A percentile compares a stretch with the other conserved stretches of the same genome.
These are phyloP conservation scores for Zasmidium cellare DNA, from an alignment of 2,329 filamentous ascomycete genomes.

Conservation along the genomic window DNA sequence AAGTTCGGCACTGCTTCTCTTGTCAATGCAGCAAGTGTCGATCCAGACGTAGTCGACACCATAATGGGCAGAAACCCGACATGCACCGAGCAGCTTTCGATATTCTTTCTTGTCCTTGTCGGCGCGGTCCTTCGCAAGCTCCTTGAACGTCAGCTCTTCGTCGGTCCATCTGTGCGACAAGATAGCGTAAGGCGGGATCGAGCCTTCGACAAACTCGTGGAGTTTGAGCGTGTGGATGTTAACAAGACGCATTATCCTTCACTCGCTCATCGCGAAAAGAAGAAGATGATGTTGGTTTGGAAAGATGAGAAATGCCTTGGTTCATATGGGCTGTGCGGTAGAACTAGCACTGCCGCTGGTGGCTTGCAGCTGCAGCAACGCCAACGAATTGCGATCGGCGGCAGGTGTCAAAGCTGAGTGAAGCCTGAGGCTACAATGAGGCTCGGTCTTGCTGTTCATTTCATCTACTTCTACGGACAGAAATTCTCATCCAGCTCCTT, in stretches of 20 bases:
- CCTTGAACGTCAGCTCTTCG: constrained; percentile 12
- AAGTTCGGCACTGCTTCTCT: constrained; percentile 37
- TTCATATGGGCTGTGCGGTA: too few species aligned
- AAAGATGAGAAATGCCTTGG: too few species aligned
- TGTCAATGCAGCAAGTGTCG: constrained; percentile 44
- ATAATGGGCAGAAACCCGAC: constrained; percentile 24
- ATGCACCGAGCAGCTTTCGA: constrained; percentile 22
- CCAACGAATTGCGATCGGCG: too few species aligned
- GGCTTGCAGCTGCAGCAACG: too few species aligned
- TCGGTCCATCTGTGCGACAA: constrained; percentile 17
- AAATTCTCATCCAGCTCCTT: too few species aligned
- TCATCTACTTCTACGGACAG: too few species aligned
- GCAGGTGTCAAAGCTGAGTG: too few species aligned
- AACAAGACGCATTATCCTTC: constrained; percentile 30
- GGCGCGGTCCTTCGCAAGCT: constrained; percentile 2
- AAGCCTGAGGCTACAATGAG: too few species aligned
- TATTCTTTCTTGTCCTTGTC: constrained; percentile 19
- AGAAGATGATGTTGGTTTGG: too few species aligned
- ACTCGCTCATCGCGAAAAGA: too few species aligned
- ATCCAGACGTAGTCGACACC: constrained; percentile 38
- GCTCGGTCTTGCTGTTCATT: too few species aligned
- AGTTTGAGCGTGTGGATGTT: constrained; percentile 18
- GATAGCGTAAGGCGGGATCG: constrained; percentile 16
- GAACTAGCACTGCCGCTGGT: too few species aligned
- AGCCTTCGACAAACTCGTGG: constrained; percentile 16